Conservation (phyloP, 78 protist genomes). For the Mantamonas sphyraenae region DNA sequence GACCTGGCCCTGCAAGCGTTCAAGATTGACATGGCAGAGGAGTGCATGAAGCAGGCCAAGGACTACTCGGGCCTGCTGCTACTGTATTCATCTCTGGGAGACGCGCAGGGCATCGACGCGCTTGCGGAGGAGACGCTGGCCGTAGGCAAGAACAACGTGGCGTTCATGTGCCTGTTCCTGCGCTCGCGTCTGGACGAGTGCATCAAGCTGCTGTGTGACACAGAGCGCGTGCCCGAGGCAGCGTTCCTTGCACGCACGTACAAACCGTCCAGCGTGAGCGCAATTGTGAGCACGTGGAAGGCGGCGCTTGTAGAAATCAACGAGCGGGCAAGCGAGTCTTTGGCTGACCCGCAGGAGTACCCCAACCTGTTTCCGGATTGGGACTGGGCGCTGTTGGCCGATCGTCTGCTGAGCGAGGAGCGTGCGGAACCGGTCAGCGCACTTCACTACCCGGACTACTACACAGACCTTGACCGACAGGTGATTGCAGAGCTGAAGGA, state of each 20-base stretch:
- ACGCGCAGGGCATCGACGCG: conserved; percentile 21
- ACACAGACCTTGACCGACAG: too few relatives aligned
- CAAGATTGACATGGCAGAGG: conserved; percentile 67
- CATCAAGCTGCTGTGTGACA: conserved; percentile 47
- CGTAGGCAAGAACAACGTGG: conserved; percentile 50
- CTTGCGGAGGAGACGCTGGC: conserved; percentile 32
- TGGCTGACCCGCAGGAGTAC: conserved; percentile 66
- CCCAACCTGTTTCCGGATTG: conserved; percentile 68
- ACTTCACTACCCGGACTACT: too few relatives aligned
- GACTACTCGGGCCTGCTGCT: conserved; percentile 75
- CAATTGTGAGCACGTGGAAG: conserved; percentile 7
- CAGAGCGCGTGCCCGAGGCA: conserved; percentile 79
- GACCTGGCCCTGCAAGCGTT: conserved; percentile 65
- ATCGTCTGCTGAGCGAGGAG: too few relatives aligned
- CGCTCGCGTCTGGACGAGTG: conserved; percentile 44
- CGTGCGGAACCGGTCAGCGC: too few relatives aligned
- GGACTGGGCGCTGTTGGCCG: too few relatives aligned
- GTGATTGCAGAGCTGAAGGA: too few relatives aligned
- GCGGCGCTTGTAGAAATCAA: background rate
- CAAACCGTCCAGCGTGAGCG: conserved; percentile 4
- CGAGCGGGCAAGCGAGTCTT: conserved; percentile 17
- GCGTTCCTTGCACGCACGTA: conserved; percentile 89
- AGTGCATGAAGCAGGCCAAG: conserved; percentile 58
- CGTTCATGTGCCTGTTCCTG: conserved; percentile 43
- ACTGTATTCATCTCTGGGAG: conserved; percentile 51